These are phyloP conservation scores for Taxillus chinensis DNA, from an alignment of 164 flowering plant species.

Conservation along the genomic window DNA sequence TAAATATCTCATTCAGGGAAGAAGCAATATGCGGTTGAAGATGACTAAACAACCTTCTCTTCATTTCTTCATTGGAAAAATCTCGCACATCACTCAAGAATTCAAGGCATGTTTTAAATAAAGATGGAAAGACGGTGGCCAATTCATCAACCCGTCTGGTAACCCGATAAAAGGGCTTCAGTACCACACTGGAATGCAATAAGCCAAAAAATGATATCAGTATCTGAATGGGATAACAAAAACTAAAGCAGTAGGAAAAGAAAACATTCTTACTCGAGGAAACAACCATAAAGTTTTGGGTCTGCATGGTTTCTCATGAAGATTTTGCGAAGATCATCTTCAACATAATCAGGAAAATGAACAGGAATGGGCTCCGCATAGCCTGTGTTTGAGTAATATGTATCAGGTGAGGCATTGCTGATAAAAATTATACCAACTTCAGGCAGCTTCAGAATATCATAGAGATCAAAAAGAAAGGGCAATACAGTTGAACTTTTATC, in stretches of 20 bases:
- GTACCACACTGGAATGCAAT: slow-evolving; percentile 43
- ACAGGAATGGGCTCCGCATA: slow-evolving; percentile 56
- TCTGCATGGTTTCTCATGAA: slow-evolving; percentile 59
- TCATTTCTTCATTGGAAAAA: slow-evolving; percentile 53
- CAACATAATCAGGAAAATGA: slow-evolving; percentile 65
- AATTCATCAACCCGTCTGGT: slow-evolving; percentile 72
- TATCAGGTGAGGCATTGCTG: slow-evolving; percentile 62
- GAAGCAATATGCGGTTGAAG: slow-evolving; percentile 53
- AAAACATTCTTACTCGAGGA: slow-evolving; percentile 64
- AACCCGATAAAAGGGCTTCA: slow-evolving; percentile 67
- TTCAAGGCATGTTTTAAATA: slow-evolving; percentile 64
- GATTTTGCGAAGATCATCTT: slow-evolving; percentile 63
- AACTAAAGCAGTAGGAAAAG: not conserved
- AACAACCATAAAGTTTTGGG: slow-evolving; percentile 61
- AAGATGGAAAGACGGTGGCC: slow-evolving; percentile 40
- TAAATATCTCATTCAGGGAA: slow-evolving; percentile 58
- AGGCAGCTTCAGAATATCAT: slow-evolving; percentile 56
- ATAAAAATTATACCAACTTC: slow-evolving; percentile 77
- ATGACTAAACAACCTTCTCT: slow-evolving; percentile 56
- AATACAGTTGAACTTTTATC: slow-evolving; percentile 58
- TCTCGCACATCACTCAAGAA: slow-evolving; percentile 43
- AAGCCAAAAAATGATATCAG: slow-evolving; percentile 7
- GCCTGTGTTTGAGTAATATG: slow-evolving; percentile 53
- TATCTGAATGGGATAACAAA: not conserved
- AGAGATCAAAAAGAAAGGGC: slow-evolving; percentile 57